These are phyloP conservation scores for Trichophyton equinum DNA, from an alignment of 2,329 filamentous ascomycete genomes.

Conservation along the genomic window DNA sequence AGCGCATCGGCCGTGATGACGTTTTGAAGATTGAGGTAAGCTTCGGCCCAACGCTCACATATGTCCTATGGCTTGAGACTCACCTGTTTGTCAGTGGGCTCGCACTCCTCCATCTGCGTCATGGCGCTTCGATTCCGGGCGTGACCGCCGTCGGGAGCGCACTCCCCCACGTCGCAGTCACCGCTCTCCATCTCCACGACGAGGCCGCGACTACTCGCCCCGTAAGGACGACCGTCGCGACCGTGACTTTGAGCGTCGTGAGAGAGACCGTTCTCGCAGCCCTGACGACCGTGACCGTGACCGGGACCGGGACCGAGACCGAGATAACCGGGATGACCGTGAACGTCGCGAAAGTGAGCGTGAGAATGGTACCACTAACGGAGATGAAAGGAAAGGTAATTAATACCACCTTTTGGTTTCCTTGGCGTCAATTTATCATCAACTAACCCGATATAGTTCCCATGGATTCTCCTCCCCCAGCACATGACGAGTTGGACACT, in stretches of 20 bases:
- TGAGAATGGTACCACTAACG: slow-evolving; percentile 65
- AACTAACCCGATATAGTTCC: slow-evolving; percentile 28
- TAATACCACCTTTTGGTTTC: slow-evolving; percentile 1
- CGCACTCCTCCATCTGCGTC: slow-evolving; percentile 94
- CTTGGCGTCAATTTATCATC: neutral
- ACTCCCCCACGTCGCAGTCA: slow-evolving; percentile 65
- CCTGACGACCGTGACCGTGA: slow-evolving; percentile 57
- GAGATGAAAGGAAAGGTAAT: slow-evolving; percentile 79
- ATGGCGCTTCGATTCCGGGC: slow-evolving; percentile 93
- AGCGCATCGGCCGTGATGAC: slow-evolving; percentile 91
- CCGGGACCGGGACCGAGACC: slow-evolving; percentile 34
- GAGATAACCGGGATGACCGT: slow-evolving; percentile 44
- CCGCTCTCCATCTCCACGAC: slow-evolving; percentile 45
- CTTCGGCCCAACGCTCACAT: neutral
- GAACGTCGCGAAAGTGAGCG: slow-evolving; percentile 59
- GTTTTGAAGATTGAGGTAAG: slow-evolving; percentile 92
- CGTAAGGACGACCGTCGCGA: slow-evolving; percentile 79
- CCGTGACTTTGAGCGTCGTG: slow-evolving; percentile 56
- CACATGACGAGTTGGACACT: slow-evolving; percentile 90
- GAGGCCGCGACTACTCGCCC: slow-evolving; percentile 62
- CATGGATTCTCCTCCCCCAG: slow-evolving; percentile 66
- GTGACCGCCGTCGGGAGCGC: slow-evolving; percentile 43
- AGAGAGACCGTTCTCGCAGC: slow-evolving; percentile 61
- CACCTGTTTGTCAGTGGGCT: slow-evolving; percentile 60
- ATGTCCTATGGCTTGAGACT: slow-evolving; percentile 12